Percentiles rank a stretch among this genome's conserved stretches.
These are phyloP conservation scores for Phanerochaete sordida DNA, from an alignment of 768 basidiomycete species.

Conservation along the genomic window DNA sequence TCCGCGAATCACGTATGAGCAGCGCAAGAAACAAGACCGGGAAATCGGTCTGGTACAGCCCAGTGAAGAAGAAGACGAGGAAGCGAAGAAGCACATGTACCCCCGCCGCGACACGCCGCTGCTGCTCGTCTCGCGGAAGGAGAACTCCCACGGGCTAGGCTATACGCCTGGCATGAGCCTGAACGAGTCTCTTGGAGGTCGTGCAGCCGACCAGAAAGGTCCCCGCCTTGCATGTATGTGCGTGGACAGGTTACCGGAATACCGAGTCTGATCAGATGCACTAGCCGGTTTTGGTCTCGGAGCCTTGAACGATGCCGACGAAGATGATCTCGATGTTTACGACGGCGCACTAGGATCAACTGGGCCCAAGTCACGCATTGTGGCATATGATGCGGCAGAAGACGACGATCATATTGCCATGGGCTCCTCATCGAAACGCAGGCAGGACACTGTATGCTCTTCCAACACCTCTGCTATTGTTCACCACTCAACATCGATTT, in stretches of 20 bases:
- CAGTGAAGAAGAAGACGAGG: conserved; percentile 54
- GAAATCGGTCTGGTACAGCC: conserved; percentile 36
- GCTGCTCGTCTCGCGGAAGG: conserved; percentile 61
- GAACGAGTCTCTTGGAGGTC: conserved; percentile 50
- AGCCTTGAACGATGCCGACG: conserved; percentile 89
- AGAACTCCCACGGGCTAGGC: conserved; percentile 79
- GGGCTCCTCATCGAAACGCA: conserved; percentile 23
- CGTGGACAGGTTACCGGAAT: not conserved
- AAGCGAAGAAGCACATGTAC: conserved; percentile 84
- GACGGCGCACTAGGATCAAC: conserved; percentile 38
- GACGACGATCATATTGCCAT: conserved; percentile 55
- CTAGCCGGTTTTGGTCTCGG: conserved; percentile 88
- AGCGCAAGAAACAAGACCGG: conserved; percentile 69
- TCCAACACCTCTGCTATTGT: not conserved
- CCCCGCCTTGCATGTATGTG: conserved; percentile 57
- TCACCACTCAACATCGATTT: not conserved
- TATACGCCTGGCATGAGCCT: conserved; percentile 65
- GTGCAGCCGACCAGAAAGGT: conserved; percentile 31
- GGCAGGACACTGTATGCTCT: conserved; percentile 2
- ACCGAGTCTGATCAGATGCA: not conserved
- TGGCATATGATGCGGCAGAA: conserved; percentile 67
- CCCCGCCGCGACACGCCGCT: conserved; percentile 78
- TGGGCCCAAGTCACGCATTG: conserved; percentile 35
- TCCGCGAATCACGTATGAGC: conserved; percentile 75
- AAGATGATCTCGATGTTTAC: conserved; percentile 87